phyloP scores from a whole-genome alignment of 495 filamentous ascomycete genomes.

The Tuber indicum region DNA sequence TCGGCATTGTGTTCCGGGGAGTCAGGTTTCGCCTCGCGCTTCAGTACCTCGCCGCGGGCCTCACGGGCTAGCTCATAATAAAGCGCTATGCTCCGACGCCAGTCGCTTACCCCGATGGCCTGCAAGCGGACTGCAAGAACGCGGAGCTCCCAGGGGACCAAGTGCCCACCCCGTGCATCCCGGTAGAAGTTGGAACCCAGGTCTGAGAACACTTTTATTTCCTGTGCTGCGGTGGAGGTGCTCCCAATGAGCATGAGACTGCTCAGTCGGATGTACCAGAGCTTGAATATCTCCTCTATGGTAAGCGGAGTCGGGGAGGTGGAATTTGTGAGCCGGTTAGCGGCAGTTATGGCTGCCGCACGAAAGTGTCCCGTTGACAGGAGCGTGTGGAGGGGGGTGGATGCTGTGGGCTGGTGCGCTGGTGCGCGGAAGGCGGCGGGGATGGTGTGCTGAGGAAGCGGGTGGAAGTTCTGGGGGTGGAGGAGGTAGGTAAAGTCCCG shows the following conservation, averaged over 20 bases:
- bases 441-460: conserved; percentile 59
- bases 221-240: conserved; percentile 68
- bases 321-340: conserved; percentile 54
- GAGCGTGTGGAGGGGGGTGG: conserved; percentile 51
- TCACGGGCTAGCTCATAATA: conserved; percentile 84
- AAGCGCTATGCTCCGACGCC: conserved; percentile 72
- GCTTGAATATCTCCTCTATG: conserved; percentile 58
- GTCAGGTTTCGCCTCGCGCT: conserved; percentile 29
- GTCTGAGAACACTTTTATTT: conserved; percentile 77
- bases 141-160: conserved; percentile 82
- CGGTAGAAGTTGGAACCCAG: conserved; percentile 62
- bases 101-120: conserved; percentile 74
- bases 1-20: conserved; percentile 14
- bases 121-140: conserved; percentile 75
- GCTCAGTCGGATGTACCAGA: conserved; percentile 78
- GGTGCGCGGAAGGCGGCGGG: conserved; percentile 57
- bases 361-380: conserved; percentile 59
- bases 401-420: conserved; percentile 45
- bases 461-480: conserved; percentile 72
- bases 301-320: conserved; percentile 50
- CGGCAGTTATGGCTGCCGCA: conserved; percentile 65
- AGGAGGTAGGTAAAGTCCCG: conserved; percentile 78
- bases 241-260: conserved; percentile 65
- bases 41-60: conserved; percentile 53
- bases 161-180: conserved; percentile 46